Base-by-base conservation (phyloP, 352 stramenopile species). In the Phytophthora europaea region DNA sequence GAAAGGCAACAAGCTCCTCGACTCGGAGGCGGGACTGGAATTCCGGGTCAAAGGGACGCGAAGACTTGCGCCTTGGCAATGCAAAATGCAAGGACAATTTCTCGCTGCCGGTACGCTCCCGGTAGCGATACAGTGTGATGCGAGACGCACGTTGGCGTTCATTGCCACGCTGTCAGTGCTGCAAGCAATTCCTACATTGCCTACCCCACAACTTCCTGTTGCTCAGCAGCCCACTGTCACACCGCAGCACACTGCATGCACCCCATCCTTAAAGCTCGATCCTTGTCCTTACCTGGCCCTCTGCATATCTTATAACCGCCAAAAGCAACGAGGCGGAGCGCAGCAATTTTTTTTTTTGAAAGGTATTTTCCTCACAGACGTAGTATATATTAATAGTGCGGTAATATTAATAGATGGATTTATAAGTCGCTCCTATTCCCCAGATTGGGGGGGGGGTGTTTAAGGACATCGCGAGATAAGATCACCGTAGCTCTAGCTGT, bases 1-100 rank as follows among this genome's bases (percentile, higher is more conserved):
- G 28, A 90, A 88, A 61, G 88, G 89, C 66, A 95, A 95, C 80
- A 96, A 95, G 70, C 87, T 97, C 68, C 97, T 96, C 74, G 77
- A 95, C 74, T 87, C 81, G 15, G 65, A 81, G 3, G 89, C 84
- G 1, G 82, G 83, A 10, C 51, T 82, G 9, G 87, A 97, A 13
- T 15, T 43, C 4, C 12, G 34, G 34, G 9, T n/a, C n/a, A n/a
- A n/a, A n/a, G n/a, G 34, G 34, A 43, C 34, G 34, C 4, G 16
- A 15, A 2, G 34, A 43, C 34, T 43, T 43, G 4, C 34, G 34
- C 34, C 3, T 43, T 15, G 34, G 6, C 34, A 8, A 43, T 43
- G 34, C 34, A 40, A n/a, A n/a, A n/a, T n/a, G n/a, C 34, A 40
- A 40, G 34, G 34, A 13, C 34, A 40, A 40, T 6, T 40, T 40